A percentile compares a stretch with the other conserved stretches of the same genome.
Evolutionary conservation across 805 yeast species (phyloP).

Genomic region (Candida caryicola): DNA sequence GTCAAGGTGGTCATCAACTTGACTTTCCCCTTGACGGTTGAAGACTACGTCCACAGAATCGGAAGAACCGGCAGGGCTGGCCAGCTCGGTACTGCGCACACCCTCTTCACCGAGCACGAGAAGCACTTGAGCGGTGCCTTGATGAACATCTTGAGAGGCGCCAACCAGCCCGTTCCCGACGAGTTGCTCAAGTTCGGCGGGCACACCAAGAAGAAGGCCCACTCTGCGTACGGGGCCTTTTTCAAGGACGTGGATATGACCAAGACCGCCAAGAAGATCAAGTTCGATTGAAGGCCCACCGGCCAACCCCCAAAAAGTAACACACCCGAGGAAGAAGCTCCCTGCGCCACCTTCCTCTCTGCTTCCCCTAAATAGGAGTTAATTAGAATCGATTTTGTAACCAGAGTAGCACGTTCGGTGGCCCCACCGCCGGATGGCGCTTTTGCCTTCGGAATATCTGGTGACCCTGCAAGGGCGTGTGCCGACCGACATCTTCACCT

Average conservation of each 20-base stretch:
- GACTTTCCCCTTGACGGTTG: constrained; percentile 94
- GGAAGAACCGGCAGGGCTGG: constrained; percentile 99
- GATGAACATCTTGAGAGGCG: constrained; percentile 88
- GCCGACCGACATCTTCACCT: too few relatives aligned
- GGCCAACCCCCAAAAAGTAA: too few relatives aligned
- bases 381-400: too few relatives aligned
- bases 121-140: constrained; percentile 94
- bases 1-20: constrained; percentile 93
- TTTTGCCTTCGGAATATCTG: too few relatives aligned
- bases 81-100: constrained; percentile 89
- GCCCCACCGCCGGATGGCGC: too few relatives aligned
- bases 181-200: constrained; percentile 94
- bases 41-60: constrained; percentile 94
- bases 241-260: constrained; percentile 87
- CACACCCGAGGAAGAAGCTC: too few relatives aligned
- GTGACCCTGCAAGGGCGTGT: too few relatives aligned
- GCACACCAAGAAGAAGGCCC: constrained; percentile 96
- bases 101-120: constrained; percentile 94
- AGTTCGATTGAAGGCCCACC: constrained; percentile 69
- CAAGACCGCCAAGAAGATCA: constrained; percentile 85
- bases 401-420: too few relatives aligned
- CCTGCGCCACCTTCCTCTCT: too few relatives aligned
- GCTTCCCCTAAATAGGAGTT: too few relatives aligned
- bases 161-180: constrained; percentile 93
- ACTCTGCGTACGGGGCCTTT: constrained; percentile 97